Conservation (phyloP, 305 asterid genomes). For the Fraxinus albicans region DNA sequence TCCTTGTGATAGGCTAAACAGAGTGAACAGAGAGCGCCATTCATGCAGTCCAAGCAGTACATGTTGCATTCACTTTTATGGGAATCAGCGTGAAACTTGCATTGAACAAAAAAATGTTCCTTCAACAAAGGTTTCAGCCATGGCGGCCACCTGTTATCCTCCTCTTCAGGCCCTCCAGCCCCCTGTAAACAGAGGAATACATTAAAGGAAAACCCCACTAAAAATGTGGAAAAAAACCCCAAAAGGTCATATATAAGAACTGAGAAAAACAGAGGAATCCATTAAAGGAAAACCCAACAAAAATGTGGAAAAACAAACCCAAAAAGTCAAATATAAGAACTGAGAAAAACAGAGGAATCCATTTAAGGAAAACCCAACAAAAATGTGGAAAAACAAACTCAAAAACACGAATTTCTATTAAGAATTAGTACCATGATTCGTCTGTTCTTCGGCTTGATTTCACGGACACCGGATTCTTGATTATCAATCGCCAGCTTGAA, state of each 20-base stretch:
- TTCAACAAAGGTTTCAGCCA: constrained; percentile 77
- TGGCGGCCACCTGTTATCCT: constrained; percentile 71
- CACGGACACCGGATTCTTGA: constrained; percentile 59
- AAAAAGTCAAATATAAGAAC: neutral
- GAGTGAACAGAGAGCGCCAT: constrained; percentile 78
- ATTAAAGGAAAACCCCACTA: neutral
- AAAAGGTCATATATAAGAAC: neutral
- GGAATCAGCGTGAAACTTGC: constrained; percentile 73
- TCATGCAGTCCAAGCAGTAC: constrained; percentile 86
- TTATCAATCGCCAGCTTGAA: constrained; percentile 79
- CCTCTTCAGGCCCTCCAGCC: constrained; percentile 67
- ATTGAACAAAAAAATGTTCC: constrained; percentile 73
- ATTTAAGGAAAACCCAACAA: neutral
- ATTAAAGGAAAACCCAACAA: neutral
- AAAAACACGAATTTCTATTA: neutral
- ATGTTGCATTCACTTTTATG: constrained; percentile 96
- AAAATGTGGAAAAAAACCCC: neutral
- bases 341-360: neutral
- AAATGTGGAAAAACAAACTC: neutral
- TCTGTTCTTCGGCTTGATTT: constrained; percentile 68
- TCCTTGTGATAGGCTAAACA: constrained; percentile 71
- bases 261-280: neutral
- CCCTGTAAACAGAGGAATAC: constrained; percentile 29
- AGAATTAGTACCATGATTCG: constrained; percentile 64
- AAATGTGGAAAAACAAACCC: neutral